phyloP scores from a whole-genome alignment of 2,329 filamentous ascomycete genomes.

The Rutstroemia sp. region DNA sequence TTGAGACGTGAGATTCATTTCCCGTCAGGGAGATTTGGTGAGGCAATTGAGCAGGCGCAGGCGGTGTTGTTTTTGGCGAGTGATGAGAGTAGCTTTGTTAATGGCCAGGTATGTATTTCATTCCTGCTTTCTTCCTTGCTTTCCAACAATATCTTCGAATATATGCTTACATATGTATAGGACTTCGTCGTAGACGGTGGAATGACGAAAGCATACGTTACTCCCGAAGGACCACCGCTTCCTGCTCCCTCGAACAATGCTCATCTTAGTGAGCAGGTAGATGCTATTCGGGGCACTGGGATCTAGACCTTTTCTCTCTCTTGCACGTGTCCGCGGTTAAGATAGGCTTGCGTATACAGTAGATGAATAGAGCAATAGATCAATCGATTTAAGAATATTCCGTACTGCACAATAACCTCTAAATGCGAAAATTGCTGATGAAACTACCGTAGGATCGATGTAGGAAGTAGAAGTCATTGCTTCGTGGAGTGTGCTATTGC shows the following conservation, averaged over 20 bases:
- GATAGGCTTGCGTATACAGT: too few relatives aligned
- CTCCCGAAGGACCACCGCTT: constrained; percentile 51
- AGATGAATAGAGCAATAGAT: too few relatives aligned
- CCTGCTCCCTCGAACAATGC: constrained; percentile 43
- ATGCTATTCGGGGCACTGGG: constrained; percentile 27
- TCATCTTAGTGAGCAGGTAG: constrained; percentile 27
- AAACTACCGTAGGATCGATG: too few relatives aligned
- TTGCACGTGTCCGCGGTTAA: too few relatives aligned
- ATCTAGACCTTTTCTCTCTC: neutral
- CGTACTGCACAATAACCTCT: too few relatives aligned
- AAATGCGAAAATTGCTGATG: too few relatives aligned
- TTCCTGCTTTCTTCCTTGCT: neutral
- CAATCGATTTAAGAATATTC: too few relatives aligned
- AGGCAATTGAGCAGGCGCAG: constrained; percentile 70
- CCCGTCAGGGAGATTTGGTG: constrained; percentile 66
- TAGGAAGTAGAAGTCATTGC: too few relatives aligned
- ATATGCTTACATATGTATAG: too few relatives aligned
- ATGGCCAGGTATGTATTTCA: constrained; percentile 44
- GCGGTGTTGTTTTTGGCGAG: constrained; percentile 68
- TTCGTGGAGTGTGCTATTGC: too few relatives aligned
- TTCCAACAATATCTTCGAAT: too few relatives aligned
- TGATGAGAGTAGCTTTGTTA: constrained; percentile 69
- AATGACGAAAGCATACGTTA: constrained; percentile 87
- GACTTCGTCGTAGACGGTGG: constrained; percentile 96
- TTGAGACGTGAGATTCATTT: constrained; percentile 68